phyloP scores from a whole-genome alignment of 2,329 filamentous ascomycete species.

The Fusarium fracticaudum region DNA sequence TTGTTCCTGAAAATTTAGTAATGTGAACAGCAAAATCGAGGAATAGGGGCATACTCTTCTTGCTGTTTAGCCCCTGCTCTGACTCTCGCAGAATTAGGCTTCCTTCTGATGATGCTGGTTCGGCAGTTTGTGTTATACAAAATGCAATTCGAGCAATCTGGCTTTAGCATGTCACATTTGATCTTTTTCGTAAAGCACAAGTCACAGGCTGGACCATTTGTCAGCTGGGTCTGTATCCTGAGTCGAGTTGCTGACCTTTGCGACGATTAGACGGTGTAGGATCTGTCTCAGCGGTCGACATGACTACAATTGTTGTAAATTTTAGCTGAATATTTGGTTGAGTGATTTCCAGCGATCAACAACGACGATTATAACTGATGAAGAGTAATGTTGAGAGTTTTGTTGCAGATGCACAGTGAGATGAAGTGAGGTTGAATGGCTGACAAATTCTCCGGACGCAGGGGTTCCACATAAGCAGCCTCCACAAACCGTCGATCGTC shows the following conservation, averaged over 20 bases:
- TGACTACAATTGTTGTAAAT: neutral
- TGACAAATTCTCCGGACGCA: constrained; percentile 30
- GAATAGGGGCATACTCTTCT: constrained; percentile 18
- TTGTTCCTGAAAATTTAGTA: constrained; percentile 1
- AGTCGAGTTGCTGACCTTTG: constrained; percentile 23
- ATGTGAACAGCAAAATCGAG: neutral
- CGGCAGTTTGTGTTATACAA: constrained; percentile 54
- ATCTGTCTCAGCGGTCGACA: constrained; percentile 21
- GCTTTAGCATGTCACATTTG: constrained; percentile 57
- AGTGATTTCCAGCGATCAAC: fast-evolving
- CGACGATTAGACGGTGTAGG: constrained; percentile 31
- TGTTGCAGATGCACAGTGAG: neutral
- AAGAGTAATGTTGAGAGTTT: neutral
- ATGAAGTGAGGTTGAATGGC: neutral
- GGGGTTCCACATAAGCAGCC: neutral
- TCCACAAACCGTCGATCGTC: neutral
- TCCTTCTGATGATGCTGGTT: constrained; percentile 42
- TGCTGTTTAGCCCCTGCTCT: constrained; percentile 16
- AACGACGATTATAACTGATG: fast-evolving
- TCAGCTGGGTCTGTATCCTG: neutral
- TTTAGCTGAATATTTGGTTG: fast-evolving
- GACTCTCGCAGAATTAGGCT: constrained; percentile 33
- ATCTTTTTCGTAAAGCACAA: constrained; percentile 59
- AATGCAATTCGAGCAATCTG: constrained; percentile 55
- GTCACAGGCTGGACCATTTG: constrained; percentile 49